Evolutionary conservation across 1,139 yeast species (phyloP).

Genomic region (Nakaseomyces glabratus): DNA sequence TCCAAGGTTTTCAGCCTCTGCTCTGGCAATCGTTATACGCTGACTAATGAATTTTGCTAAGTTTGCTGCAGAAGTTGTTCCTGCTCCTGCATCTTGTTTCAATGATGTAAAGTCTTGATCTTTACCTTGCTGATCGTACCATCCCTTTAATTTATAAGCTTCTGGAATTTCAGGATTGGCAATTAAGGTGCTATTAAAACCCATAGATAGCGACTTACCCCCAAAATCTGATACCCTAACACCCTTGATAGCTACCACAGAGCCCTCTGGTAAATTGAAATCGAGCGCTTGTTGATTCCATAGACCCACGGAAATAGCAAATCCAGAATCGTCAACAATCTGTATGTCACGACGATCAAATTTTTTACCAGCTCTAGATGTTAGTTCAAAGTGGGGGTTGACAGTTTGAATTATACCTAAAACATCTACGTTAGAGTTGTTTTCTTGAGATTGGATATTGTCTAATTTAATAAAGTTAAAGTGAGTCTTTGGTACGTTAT

Average conservation of each 20-base stretch:
- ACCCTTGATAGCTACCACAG: constrained; percentile 88
- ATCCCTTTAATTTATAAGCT: constrained; percentile 81
- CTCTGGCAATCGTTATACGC: constrained; percentile 60
- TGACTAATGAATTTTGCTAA: constrained; percentile 32
- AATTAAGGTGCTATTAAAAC: constrained; percentile 66
- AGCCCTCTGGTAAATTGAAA: constrained; percentile 64
- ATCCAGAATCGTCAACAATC: constrained; percentile 78
- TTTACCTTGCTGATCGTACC: constrained; percentile 82
- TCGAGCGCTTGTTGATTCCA: constrained; percentile 87
- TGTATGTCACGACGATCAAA: constrained; percentile 84
- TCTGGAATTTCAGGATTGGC: constrained; percentile 85
- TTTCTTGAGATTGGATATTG: constrained; percentile 56
- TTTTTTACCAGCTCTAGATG: constrained; percentile 90
- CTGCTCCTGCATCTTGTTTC: constrained; percentile 36
- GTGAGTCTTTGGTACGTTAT: constrained; percentile 67
- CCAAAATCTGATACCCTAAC: constrained; percentile 83
- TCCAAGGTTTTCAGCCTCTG: constrained; percentile 64
- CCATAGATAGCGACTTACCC: constrained; percentile 76
- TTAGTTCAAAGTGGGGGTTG: constrained; percentile 64
- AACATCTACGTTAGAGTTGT: constrained; percentile 71
- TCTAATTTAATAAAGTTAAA: constrained; percentile 68
- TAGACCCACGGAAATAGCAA: constrained; percentile 68
- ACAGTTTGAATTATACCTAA: constrained; percentile 78
- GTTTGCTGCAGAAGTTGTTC: constrained; percentile 26
- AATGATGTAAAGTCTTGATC: constrained; percentile 54